These are phyloP conservation scores for Exsudoporus floridanus DNA, from an alignment of 1,284 basidiomycete species.

Conservation along the genomic window DNA sequence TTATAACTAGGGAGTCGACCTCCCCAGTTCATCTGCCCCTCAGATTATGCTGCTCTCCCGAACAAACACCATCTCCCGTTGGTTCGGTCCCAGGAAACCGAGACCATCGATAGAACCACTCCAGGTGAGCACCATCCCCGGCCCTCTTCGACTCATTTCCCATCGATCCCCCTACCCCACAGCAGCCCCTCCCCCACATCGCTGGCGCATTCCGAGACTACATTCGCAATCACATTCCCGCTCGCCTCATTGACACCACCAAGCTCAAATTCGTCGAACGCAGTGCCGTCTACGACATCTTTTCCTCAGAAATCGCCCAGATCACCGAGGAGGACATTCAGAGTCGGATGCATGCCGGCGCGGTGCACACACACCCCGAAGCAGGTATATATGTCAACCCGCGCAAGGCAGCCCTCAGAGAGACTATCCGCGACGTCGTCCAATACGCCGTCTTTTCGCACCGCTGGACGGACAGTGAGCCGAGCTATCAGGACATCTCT, in stretches of 20 bases:
- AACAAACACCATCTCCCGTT: conserved; percentile 1
- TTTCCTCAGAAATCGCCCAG: conserved; percentile 17
- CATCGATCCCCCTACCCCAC: not conserved
- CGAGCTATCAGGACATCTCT: conserved; percentile 22
- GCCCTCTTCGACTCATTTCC: not conserved
- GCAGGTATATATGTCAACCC: conserved; percentile 16
- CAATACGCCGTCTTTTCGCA: conserved; percentile 31
- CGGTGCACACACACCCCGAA: conserved; percentile 10
- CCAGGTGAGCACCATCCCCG: not conserved
- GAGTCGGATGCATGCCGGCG: not conserved
- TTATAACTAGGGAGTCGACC: conserved; percentile 11
- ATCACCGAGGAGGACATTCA: conserved; percentile 20
- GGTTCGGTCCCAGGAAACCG: not conserved
- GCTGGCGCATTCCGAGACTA: conserved; percentile 16
- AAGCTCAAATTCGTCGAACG: conserved; percentile 25
- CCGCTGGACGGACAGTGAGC: conserved; percentile 28
- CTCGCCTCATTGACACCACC: conserved; percentile 28
- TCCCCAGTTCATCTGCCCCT: too few relatives aligned
- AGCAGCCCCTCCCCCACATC: conserved; percentile 10
- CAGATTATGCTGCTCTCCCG: not conserved
- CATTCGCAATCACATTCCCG: conserved; percentile 28
- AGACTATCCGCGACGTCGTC: conserved; percentile 22
- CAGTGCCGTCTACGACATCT: conserved; percentile 16
- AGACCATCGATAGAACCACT: not conserved
- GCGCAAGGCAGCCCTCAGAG: conserved; percentile 14